A percentile compares a stretch with the other conserved stretches of the same genome.
Evolutionary conservation across 208 protist genomes (phyloP).

Genomic region (Trypanosoma mega): DNA sequence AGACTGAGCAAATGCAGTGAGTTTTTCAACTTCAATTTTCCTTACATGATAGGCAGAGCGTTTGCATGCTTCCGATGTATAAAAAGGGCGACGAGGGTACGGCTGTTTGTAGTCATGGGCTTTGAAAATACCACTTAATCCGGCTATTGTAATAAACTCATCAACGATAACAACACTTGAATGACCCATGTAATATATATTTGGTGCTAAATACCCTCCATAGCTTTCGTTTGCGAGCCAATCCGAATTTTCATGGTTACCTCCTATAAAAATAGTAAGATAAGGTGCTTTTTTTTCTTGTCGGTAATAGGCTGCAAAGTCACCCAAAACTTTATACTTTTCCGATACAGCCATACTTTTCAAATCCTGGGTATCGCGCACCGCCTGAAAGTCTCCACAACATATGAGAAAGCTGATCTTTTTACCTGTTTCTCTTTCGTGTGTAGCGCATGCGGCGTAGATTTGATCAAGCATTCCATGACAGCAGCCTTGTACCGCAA

Average conservation of each 20-base stretch:
- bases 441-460: constrained; percentile 86
- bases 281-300: constrained; percentile 90
- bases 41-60: constrained; percentile 87
- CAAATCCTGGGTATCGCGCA: constrained; percentile 93
- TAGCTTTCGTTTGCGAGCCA: constrained; percentile 94
- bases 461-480: constrained; percentile 98
- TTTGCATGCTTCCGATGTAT: constrained; percentile 51
- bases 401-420: constrained; percentile 97
- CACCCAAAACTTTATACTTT: constrained; percentile 93
- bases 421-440: constrained; percentile 74
- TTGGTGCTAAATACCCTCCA: constrained; percentile 96
- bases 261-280: constrained; percentile 98
- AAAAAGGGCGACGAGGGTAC: constrained; percentile 66
- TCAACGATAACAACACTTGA: constrained; percentile 91
- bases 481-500: constrained; percentile 97
- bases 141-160: constrained; percentile 61
- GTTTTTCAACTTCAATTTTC: constrained; percentile 82
- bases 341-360: constrained; percentile 92
- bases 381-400: constrained; percentile 98
- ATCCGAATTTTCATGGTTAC: constrained; percentile 98
- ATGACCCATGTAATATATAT: constrained; percentile 98
- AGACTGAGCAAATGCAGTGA: constrained; percentile 44
- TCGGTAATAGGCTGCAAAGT: constrained; percentile 97
- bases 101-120: constrained; percentile 65
- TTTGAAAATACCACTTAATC: constrained; percentile 92